Evolutionary conservation across 768 basidiomycete species (phyloP).

Genomic region (button mushroom (Agaricus bisporus)): DNA sequence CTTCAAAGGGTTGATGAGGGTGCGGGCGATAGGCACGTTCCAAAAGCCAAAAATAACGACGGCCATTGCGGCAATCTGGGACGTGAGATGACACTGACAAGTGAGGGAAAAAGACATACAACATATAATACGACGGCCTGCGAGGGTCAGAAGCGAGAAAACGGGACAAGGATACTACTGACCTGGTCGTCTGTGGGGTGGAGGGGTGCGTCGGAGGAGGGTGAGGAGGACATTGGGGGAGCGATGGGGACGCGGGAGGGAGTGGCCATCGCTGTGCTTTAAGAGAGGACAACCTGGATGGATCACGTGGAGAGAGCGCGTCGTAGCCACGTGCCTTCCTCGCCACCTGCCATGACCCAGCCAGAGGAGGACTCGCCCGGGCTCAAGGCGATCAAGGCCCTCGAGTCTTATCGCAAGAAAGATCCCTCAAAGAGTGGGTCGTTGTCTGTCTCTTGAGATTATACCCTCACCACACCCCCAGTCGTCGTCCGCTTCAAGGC

Average conservation of each 20-base stretch:
- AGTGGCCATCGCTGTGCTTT: slow-evolving; percentile 15
- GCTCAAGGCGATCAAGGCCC: slow-evolving; percentile 52
- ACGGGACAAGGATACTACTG: slow-evolving; percentile 22
- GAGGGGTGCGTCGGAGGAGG: slow-evolving; percentile 35
- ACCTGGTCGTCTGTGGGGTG: slow-evolving; percentile 71
- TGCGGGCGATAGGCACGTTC: slow-evolving; percentile 78
- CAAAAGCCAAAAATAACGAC: slow-evolving; percentile 85
- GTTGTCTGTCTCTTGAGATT: too few species aligned
- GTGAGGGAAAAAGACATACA: slow-evolving; percentile 35
- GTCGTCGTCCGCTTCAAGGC: slow-evolving; percentile 98
- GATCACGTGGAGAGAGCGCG: neutral
- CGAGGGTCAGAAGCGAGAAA: slow-evolving; percentile 12
- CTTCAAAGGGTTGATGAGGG: slow-evolving; percentile 79
- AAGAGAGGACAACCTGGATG: neutral
- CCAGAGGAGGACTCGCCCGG: too few species aligned
- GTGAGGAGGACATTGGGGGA: slow-evolving; percentile 31
- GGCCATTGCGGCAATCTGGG: slow-evolving; percentile 75
- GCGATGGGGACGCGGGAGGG: slow-evolving; percentile 33
- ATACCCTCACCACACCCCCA: slow-evolving; percentile 28
- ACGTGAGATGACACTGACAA: neutral
- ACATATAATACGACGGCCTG: slow-evolving; percentile 75
- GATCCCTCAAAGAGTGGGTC: slow-evolving; percentile 81
- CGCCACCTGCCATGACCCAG: neutral
- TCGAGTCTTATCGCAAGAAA: slow-evolving; percentile 85
- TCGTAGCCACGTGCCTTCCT: slow-evolving; percentile 5